These are phyloP conservation scores for Talinum fruticosum DNA, from an alignment of 148 eudicot species.

Conservation along the genomic window DNA sequence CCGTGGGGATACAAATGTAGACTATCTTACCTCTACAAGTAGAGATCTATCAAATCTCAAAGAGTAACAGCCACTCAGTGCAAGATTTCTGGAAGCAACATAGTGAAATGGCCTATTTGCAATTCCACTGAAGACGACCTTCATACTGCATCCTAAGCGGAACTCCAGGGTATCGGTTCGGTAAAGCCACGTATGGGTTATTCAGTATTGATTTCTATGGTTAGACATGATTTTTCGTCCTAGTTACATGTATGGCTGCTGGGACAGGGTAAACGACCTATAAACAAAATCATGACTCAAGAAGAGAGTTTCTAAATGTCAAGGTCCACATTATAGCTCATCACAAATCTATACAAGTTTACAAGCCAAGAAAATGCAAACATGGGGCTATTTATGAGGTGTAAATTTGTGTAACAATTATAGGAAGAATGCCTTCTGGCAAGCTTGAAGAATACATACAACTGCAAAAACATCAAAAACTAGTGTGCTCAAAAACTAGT, in stretches of 20 bases:
- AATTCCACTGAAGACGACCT: neutral
- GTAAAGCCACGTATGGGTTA: neutral
- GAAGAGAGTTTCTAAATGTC: neutral
- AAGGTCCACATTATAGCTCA: neutral
- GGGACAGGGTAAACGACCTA: neutral
- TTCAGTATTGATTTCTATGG: neutral
- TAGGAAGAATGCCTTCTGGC: neutral
- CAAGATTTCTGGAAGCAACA: too few species aligned
- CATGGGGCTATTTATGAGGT: neutral
- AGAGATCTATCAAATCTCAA: too few species aligned
- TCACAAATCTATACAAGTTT: neutral
- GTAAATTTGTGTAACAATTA: neutral
- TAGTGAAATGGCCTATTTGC: neutral
- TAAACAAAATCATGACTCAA: neutral
- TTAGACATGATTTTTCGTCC: neutral
- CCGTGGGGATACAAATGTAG: too few species aligned
- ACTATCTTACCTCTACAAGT: neutral
- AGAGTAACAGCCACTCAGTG: too few species aligned
- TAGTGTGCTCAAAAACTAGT: neutral
- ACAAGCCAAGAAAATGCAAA: neutral
- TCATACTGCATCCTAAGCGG: neutral
- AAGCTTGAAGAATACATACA: neutral
- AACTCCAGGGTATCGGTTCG: neutral
- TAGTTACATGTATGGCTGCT: too few species aligned
- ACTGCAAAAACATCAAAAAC: neutral